Evolutionary conservation across 106 monocot genomes (phyloP), one percentile per base, ranked within the genome.

Genomic region (Platanthera guangdongensis): DNA sequence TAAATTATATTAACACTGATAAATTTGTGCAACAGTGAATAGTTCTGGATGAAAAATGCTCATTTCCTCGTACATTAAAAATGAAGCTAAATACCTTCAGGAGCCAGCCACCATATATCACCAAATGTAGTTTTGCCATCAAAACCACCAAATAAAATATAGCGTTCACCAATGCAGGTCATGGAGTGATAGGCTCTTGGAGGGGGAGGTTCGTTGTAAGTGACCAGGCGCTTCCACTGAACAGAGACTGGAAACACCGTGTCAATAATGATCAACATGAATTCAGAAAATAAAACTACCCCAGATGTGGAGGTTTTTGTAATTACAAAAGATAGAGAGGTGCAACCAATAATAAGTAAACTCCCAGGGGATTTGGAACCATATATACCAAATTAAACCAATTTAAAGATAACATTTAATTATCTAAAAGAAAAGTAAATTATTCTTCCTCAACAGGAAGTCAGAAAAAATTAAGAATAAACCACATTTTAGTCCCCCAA

Each of bases 41-140:
- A 39, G 39, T 39, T 39, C 1, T 39, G 39, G 39, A 39, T 3
- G 14, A 76, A 13, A 53, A 71, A 64, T 21, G 2, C 16, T 3
- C 32, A 63, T 70, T 48, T 72, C 51, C n/a, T 21, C 11, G n/a
- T n/a, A 50, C 18, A 21, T 0, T 16, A 70, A 70, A 47, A 9
- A 70, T n/a, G 21, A 68, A 19, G 30, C 7, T 11, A n/a, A 75
- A 71, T 88, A 99, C 94, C 94, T 86, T 94, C 94, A 28, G 91
- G 90, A 82, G 92, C 99, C 39, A 99, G 68, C 99, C 99, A 99
- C 99, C 99, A 99, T 32, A 99, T 74, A 83, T 99, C 99, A 71
- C 90, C 94, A 80, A 90, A 99, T 8, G 94, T 92, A 45, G 86
- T 80, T 72, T 94, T 99, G 10, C 99, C 99, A 88, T 99, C 94